Conservation (phyloP, 2,329 filamentous ascomycete genomes). For the Ploettnerulaceae sp. region DNA sequence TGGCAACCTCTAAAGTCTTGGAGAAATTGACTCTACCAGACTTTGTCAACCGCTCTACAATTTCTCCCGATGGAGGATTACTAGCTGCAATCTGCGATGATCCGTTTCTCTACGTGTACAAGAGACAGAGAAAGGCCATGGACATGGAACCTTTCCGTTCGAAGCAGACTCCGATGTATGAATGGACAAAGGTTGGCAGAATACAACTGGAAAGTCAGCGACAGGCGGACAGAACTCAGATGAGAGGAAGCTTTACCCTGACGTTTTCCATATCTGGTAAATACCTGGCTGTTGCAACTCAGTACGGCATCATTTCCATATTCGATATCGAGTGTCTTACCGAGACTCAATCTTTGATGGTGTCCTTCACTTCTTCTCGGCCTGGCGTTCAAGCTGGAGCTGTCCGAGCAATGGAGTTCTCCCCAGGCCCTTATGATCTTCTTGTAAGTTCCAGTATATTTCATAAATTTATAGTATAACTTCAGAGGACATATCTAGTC, state of each 20-base stretch:
- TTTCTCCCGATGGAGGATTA: slow-evolving; percentile 80
- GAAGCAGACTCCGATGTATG: slow-evolving; percentile 33
- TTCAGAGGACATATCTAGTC: not conserved
- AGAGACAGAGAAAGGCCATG: slow-evolving; percentile 38
- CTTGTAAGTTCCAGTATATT: slow-evolving; percentile 38
- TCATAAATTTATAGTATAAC: not conserved
- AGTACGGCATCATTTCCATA: slow-evolving; percentile 74
- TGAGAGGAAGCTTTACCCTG: slow-evolving; percentile 69
- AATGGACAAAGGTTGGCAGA: slow-evolving; percentile 48
- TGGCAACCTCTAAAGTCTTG: slow-evolving; percentile 63
- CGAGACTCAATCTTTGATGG: slow-evolving; percentile 58
- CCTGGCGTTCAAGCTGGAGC: slow-evolving; percentile 55
- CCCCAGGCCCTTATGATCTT: slow-evolving; percentile 82
- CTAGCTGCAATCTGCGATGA: slow-evolving; percentile 85
- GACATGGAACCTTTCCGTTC: slow-evolving; percentile 21
- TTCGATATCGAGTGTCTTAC: slow-evolving; percentile 55
- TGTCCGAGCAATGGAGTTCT: slow-evolving; percentile 87
- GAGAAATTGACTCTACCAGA: slow-evolving; percentile 71
- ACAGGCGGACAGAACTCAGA: slow-evolving; percentile 49
- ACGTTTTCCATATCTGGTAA: slow-evolving; percentile 69
- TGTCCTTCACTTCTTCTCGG: slow-evolving; percentile 72
- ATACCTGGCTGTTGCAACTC: slow-evolving; percentile 71
- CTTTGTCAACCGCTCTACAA: slow-evolving; percentile 88
- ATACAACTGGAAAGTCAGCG: slow-evolving; percentile 55
- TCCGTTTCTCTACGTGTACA: slow-evolving; percentile 79